phyloP scores from a whole-genome alignment of 2,329 filamentous ascomycete genomes.

The Trichoderma simmonsii region DNA sequence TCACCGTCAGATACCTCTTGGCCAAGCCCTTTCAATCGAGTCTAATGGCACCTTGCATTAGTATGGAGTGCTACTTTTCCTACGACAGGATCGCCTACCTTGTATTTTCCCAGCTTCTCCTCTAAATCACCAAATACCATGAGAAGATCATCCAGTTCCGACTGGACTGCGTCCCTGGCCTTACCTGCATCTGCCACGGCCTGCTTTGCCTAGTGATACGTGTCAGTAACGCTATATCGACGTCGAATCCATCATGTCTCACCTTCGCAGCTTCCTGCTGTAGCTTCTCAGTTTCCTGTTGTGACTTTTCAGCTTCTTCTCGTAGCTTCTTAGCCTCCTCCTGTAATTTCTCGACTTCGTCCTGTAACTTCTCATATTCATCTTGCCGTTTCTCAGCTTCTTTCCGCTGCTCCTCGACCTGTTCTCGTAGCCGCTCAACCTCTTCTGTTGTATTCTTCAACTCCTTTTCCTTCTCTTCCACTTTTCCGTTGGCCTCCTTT shows the following conservation, averaged over 20 bases:
- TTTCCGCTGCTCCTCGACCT: conserved; percentile 24
- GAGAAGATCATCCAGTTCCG: conserved; percentile 75
- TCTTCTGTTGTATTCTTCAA: conserved; percentile 24
- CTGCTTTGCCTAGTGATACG: conserved; percentile 30
- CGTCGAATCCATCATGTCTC: not conserved
- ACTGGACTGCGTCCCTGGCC: conserved; percentile 61
- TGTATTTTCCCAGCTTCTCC: conserved; percentile 72
- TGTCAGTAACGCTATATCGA: not conserved
- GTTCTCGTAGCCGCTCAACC: conserved; percentile 24
- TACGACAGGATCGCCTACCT: conserved; percentile 47
- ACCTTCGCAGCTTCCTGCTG: conserved; percentile 29
- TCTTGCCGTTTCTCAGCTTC: conserved; percentile 21
- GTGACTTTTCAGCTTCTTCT: conserved; percentile 26
- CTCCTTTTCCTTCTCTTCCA: conserved; percentile 28
- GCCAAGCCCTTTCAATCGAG: conserved; percentile 62
- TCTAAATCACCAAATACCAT: conserved; percentile 80
- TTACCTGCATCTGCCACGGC: conserved; percentile 48
- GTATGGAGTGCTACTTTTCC: not conserved
- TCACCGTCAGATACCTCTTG: conserved; percentile 75
- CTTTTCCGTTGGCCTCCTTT: conserved; percentile 27
- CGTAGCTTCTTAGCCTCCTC: conserved; percentile 26
- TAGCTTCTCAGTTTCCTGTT: conserved; percentile 22
- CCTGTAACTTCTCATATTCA: conserved; percentile 25
- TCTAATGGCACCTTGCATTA: conserved; percentile 32
- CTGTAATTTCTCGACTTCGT: conserved; percentile 21